Conservation (phyloP, 2,329 filamentous ascomycete species). For the Claviceps quebecensis region DNA sequence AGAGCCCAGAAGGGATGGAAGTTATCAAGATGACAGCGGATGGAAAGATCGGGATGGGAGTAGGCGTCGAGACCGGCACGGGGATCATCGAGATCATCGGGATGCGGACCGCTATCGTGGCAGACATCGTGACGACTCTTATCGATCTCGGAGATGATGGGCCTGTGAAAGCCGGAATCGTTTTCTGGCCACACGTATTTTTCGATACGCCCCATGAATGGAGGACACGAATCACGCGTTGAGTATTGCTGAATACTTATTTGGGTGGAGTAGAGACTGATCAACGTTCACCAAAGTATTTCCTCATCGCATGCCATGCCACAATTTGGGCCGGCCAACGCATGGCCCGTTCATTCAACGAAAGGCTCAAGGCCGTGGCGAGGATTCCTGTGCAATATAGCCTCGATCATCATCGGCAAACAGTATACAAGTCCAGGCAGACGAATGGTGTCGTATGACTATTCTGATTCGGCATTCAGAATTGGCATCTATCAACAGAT, state of each 20-base stretch:
- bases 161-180: not conserved
- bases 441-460: not conserved
- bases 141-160: slow-evolving; percentile 7
- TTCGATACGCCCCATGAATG: not conserved
- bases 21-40: slow-evolving; percentile 6
- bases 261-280: no score
- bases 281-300: no score
- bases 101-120: not conserved
- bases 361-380: not conserved
- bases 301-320: no score
- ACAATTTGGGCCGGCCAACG: no score
- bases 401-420: not conserved
- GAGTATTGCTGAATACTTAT: no score
- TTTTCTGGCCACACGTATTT: not conserved
- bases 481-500: no score
- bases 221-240: not conserved
- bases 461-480: no score
- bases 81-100: not conserved
- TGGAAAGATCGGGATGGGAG: slow-evolving; percentile 1
- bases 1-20: slow-evolving; percentile 11
- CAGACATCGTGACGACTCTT: slow-evolving; percentile 6
- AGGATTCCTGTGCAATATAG: not conserved
- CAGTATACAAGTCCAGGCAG: not conserved
- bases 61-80: slow-evolving; percentile 4
- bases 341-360: no score